Evolutionary conservation across 2,329 filamentous ascomycete genomes (phyloP).

Genomic region (Nannizziopsis barbatae): DNA sequence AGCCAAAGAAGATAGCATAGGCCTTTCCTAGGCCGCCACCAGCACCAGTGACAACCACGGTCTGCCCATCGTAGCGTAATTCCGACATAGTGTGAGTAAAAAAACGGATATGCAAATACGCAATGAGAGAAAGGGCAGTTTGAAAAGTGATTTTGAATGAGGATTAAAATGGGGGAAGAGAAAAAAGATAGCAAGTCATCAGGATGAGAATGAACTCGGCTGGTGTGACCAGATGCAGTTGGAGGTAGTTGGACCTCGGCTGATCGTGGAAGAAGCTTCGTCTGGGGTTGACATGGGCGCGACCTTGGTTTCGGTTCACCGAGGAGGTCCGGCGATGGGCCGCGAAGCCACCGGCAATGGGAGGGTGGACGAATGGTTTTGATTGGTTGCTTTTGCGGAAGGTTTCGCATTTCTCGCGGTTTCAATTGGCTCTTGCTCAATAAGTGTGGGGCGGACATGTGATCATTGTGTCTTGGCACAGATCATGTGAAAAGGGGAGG

Average conservation of each 20-base stretch:
- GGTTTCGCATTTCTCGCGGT: no score
- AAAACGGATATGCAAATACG: slow-evolving; percentile 14
- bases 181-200: slow-evolving; percentile 13
- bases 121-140: not conserved
- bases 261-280: not conserved
- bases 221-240: not conserved
- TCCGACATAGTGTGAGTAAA: slow-evolving; percentile 46
- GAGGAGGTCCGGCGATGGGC: not conserved
- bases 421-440: no score
- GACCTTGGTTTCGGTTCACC: not conserved
- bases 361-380: not conserved
- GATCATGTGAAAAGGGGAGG: no score
- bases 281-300: not conserved
- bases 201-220: not conserved
- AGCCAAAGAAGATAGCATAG: slow-evolving; percentile 82
- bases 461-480: no score
- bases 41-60: slow-evolving; percentile 77
- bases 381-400: no score
- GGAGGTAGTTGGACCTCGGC: slow-evolving; percentile 4
- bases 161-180: slow-evolving; percentile 12
- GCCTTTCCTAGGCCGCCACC: slow-evolving; percentile 71
- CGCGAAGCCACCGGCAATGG: not conserved
- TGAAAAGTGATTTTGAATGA: not conserved
- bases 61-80: slow-evolving; percentile 77
- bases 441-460: no score